Percentiles rank a stretch among this genome's conserved stretches.
These are phyloP conservation scores for Sarocladiaceae sp. DNA, from an alignment of 2,329 filamentous ascomycete genomes.

Conservation along the genomic window DNA sequence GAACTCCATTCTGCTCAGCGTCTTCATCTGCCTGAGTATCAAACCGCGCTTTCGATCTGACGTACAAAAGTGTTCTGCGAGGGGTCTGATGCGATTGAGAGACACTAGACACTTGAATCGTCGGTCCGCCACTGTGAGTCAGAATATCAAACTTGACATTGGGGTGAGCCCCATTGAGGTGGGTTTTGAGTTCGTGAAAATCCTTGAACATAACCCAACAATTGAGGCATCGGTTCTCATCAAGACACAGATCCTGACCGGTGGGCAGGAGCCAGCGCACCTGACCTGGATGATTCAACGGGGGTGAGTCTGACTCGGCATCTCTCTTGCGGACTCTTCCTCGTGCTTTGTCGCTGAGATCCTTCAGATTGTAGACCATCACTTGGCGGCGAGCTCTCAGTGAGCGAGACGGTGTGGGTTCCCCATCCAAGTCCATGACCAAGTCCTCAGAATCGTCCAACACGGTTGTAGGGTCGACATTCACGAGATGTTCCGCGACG, in stretches of 20 bases:
- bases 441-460: conserved; percentile 10
- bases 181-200: conserved; percentile 40
- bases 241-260: conserved; percentile 38
- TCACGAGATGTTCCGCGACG: neutral
- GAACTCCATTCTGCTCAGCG: conserved; percentile 40
- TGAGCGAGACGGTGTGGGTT: conserved; percentile 45
- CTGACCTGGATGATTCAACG: conserved; percentile 21
- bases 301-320: neutral
- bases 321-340: conserved; percentile 42
- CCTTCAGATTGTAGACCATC: conserved; percentile 54
- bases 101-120: conserved; percentile 32
- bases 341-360: conserved; percentile 50
- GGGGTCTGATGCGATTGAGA: conserved; percentile 22
- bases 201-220: conserved; percentile 43
- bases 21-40: conserved; percentile 36
- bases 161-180: conserved; percentile 39
- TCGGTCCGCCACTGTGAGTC: conserved; percentile 28
- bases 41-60: conserved; percentile 35
- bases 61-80: conserved; percentile 35
- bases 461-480: conserved; percentile 4
- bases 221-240: conserved; percentile 43
- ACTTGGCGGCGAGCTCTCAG: conserved; percentile 40
- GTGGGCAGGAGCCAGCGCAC: conserved; percentile 40
- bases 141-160: conserved; percentile 41
- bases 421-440: conserved; percentile 27